Evolutionary conservation across 108 stramenopile genomes (phyloP), one percentile per base, ranked within the genome.

Genomic region (Cyclostephanos invisitatus): DNA sequence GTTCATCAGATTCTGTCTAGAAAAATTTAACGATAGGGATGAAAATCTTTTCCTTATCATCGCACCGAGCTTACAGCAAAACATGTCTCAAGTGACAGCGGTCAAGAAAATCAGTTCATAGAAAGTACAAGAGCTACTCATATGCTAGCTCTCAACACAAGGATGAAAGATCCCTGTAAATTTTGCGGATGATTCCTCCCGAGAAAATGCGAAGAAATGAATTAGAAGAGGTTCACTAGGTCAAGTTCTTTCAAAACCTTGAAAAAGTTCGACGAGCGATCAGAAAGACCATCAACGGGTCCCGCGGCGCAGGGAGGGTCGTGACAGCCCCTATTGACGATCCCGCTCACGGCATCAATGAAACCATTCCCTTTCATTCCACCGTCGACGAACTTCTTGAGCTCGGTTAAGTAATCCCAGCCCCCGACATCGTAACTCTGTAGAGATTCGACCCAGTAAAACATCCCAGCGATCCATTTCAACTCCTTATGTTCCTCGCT

Each of bases 181-280:
- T 3, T 32, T 4, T 32, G 32, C 32, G 32, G 32, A 32, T 4
- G 32, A 32, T 32, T 32, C 32, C 32, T 32, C 32, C 2, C 32
- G 32, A 32, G 32, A 32, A 3, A 3, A 32, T 32, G 4, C 32
- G 32, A 32, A 32, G 32, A 2, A 4, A 32, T 32, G 32, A 2
- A 2, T 32, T 4, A 32, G 40, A 40, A 40, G 7, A 40, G 72
- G 96, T 98, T 11, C 97, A 92, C 10, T 96, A 59, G 58, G 32
- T n/a, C 58, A 35, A 66, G 53, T 20, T 50, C 65, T 25, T 50
- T 50, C 53, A 66, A 38, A 21, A 66, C 48, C 17, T 51, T 51
- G 29, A 5, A n/a, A 48, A 66, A 66, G 9, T 66, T 66, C 6
- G 48, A 35, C 0, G 17, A 5, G 22, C 65, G 35, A 18, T 66